These are phyloP conservation scores for Santalum album DNA, from an alignment of 164 flowering plant species.

Conservation along the genomic window DNA sequence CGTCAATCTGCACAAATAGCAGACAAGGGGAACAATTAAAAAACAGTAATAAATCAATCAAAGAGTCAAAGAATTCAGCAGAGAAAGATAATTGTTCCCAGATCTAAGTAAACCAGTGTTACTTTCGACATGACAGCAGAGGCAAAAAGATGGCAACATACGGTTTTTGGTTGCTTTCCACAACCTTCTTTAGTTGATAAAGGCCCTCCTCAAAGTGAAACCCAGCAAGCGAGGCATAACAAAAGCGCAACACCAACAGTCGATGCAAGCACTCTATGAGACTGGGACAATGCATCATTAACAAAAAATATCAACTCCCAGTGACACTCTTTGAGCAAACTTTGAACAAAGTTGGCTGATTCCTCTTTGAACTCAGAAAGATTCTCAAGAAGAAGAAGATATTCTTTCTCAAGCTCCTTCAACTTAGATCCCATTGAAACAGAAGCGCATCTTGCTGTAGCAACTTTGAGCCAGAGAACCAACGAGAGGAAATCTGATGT, in stretches of 20 bases:
- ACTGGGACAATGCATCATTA: conserved; percentile 68
- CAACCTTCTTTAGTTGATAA: conserved; percentile 32
- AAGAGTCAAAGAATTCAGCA: background rate
- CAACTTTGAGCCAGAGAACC: conserved; percentile 46
- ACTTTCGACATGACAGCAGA: conserved; percentile 1
- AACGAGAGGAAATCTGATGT: conserved; percentile 64
- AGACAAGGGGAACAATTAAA: background rate
- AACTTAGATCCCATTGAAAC: conserved; percentile 12
- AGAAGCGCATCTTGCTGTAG: conserved; percentile 27
- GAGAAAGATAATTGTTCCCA: background rate
- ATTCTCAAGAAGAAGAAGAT: conserved; percentile 55
- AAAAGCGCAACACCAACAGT: conserved; percentile 72
- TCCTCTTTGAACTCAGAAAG: conserved; percentile 55
- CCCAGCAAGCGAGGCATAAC: conserved; percentile 65
- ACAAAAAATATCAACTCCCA: conserved; percentile 78
- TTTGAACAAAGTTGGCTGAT: conserved; percentile 46
- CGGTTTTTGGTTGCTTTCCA: conserved; percentile 29
- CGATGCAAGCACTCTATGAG: conserved; percentile 83
- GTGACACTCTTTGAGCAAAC: conserved; percentile 48
- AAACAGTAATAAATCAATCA: background rate
- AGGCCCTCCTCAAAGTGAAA: conserved; percentile 66
- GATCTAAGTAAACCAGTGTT: background rate
- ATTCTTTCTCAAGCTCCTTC: conserved; percentile 21
- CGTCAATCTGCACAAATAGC: conserved; percentile 66
- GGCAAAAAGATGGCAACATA: conserved; percentile 64